A percentile compares a stretch with the other conserved stretches of the same genome.
phyloP scores from a whole-genome alignment of 768 basidiomycete genomes.

The Suillus tomentosus region DNA sequence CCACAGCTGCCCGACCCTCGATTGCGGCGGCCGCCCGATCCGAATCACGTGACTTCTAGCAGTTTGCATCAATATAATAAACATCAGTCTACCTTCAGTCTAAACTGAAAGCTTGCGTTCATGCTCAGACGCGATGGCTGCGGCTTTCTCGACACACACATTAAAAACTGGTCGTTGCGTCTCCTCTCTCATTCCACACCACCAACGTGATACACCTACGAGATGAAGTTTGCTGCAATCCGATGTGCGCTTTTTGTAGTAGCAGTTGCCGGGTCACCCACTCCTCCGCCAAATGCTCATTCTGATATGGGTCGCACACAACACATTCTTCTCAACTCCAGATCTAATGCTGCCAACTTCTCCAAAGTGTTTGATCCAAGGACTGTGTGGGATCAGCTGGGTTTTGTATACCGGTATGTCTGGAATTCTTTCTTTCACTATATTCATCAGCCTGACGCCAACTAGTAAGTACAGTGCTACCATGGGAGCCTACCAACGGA shows the following conservation, averaged over 20 bases:
- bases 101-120: constrained; percentile 1
- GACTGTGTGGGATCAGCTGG: neutral
- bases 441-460: neutral
- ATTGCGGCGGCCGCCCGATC: no score
- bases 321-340: neutral
- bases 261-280: neutral
- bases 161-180: neutral
- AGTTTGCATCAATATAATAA: no score
- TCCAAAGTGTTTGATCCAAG: neutral
- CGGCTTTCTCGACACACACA: neutral
- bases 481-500: constrained; percentile 42
- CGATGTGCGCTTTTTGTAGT: neutral
- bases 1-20: no score
- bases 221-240: neutral
- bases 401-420: neutral
- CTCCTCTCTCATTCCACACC: neutral
- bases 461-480: constrained; percentile 45
- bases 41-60: no score
- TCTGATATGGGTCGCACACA: neutral
- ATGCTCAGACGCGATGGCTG: neutral
- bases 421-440: neutral
- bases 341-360: neutral
- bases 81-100: neutral
- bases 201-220: neutral
- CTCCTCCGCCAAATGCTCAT: neutral